Evolutionary conservation across 108 stramenopile genomes (phyloP), one percentile per base, ranked within the genome.

Genomic region (Discostella stelligeroides): DNA sequence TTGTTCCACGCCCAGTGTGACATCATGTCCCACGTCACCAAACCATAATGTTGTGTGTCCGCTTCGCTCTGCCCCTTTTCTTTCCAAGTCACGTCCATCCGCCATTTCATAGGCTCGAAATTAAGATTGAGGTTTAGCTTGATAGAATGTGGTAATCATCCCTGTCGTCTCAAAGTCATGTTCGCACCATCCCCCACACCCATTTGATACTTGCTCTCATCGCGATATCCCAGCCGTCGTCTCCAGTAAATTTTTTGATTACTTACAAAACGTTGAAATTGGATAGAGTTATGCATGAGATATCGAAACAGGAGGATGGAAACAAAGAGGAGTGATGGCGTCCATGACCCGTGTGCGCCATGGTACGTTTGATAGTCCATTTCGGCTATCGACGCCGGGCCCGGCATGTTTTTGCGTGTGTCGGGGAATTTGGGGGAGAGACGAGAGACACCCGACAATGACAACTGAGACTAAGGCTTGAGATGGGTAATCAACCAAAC

Each of bases 381-480:
- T 47, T 65, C 29, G 20, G 29, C 11, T 25, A 28, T n/a, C 17
- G 30, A 14, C 2, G 55, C 28, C 55, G 29, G 17, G 11, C 28
- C 17, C 15, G 12, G 24, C 12, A 8, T 27, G 53, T 18, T 50
- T 23, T 50, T 50, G 49, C 0, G 49, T 50, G 8, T 8, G 6
- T 14, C 21, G 7, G n/a, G n/a, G n/a, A n/a, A n/a, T n/a, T n/a
- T n/a, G 91, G 71, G 83, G 78, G 28, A 79, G 82, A 25, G 97
- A 97, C 70, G 96, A 94, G 94, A 97, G 96, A 70, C 85, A 96
- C n/a, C n/a, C n/a, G n/a, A n/a, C n/a, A n/a, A n/a, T n/a, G n/a
- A n/a, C n/a, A n/a, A n/a, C n/a, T n/a, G n/a, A n/a, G n/a, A n/a
- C n/a, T n/a, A n/a, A n/a, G n/a, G n/a, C n/a, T n/a, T n/a, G n/a